Evolutionary conservation across 2,329 filamentous ascomycete species (phyloP).

Genomic region (Ceratocystis ficicola): DNA sequence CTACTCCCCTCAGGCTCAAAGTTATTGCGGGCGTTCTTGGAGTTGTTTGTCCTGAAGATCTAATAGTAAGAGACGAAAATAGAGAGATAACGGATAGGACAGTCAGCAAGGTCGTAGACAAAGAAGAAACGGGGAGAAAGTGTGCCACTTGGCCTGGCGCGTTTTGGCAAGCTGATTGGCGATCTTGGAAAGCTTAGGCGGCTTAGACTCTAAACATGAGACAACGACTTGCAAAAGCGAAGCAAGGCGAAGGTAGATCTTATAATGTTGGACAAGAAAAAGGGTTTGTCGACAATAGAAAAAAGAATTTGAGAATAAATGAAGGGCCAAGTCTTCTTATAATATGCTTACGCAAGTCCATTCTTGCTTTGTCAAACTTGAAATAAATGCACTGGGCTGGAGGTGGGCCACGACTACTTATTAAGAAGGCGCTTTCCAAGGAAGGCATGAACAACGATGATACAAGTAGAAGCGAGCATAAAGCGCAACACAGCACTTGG

Average conservation of each 20-base stretch:
- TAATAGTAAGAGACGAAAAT: background rate
- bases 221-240: constrained; percentile 2
- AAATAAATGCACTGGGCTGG: constrained; percentile 5
- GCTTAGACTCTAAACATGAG: constrained; percentile 6
- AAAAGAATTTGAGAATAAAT: constrained; percentile 11
- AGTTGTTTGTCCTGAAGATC: background rate
- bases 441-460: background rate
- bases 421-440: background rate
- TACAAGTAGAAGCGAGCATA: background rate
- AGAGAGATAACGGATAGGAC: no score
- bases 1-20: background rate
- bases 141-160: background rate
- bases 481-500: background rate
- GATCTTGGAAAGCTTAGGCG: background rate
- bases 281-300: background rate
- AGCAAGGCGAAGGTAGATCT: background rate
- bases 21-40: background rate
- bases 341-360: no score
- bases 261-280: background rate
- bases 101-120: no score
- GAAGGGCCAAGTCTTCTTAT: background rate
- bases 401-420: background rate
- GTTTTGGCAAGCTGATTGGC: constrained; percentile 3
- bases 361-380: no score
- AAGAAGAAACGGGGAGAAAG: background rate